Base-by-base conservation (phyloP, 345 rosid genomes). In the Arabis alpina region DNA sequence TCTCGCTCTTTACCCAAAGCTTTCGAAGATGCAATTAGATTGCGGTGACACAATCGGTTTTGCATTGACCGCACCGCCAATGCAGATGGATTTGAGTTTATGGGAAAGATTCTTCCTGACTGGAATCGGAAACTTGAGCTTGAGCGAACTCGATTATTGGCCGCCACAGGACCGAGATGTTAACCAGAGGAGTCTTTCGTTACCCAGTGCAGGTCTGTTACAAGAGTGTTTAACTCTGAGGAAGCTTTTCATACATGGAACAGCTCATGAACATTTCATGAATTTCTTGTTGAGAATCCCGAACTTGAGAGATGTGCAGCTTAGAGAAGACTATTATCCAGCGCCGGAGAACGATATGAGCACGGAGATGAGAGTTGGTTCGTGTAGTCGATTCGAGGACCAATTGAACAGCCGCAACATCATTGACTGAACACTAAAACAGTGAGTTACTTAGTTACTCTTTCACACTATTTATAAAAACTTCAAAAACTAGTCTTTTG, bases 261-360 rank as follows among this genome's bases (percentile, higher is more conserved):
- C 99, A 0, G 97, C 96, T 2, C 78, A 84, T 24, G 99, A 90
- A 65, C 99, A 95, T 81, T 94, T 89, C 84, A 90, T 95, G 91
- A 86, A 53, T 77, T 90, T 92, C 79, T 79, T 92, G 50, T 81
- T 83, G 30, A 61, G 15, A 10, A 85, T 83, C 19, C 82, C 81
- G 0, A 83, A 80, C 61, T 85, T 89, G 41, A 88, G 97, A 66
- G 98, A 91, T 60, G 96, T 87, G 19, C 97, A 91, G 81, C 84
- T 94, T 48, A 81, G 96, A 74, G 97, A 82, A 60, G 96, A 94
- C 59, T 89, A 91, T 65, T 94, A 89, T 71, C 99, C 99, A 0
- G 99, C 98, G n/a, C 97, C 98, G 0, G 99, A 86, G 73, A 82
- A 87, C 0, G 98, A 89, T 47, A 86, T 84, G 89, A 88, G 90